Evolutionary conservation across 768 basidiomycete genomes (phyloP).

Genomic region (Tylopilus felleus): DNA sequence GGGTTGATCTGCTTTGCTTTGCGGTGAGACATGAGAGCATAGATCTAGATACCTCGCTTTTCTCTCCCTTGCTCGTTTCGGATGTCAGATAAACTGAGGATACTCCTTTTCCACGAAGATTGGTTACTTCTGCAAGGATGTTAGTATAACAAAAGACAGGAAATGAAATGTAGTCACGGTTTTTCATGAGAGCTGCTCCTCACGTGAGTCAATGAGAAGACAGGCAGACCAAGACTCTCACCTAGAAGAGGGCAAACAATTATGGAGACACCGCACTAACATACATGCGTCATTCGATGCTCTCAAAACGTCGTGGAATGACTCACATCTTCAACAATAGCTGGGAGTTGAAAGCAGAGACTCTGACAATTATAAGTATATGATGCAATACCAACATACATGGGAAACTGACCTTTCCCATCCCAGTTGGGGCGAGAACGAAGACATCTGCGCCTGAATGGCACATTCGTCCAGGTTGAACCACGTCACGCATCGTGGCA

Average conservation of each 20-base stretch:
- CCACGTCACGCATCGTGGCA: neutral
- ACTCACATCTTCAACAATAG: conserved; percentile 57
- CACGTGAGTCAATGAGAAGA: neutral
- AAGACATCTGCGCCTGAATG: conserved; percentile 64
- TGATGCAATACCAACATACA: neutral
- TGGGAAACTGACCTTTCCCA: conserved; percentile 66
- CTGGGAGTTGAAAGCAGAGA: conserved; percentile 83
- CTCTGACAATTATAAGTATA: conserved; percentile 44
- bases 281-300: neutral
- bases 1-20: neutral
- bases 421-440: conserved; percentile 82
- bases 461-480: neutral
- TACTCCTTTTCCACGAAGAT: conserved; percentile 51
- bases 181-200: conserved; percentile 70
- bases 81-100: conserved; percentile 63
- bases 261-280: conserved; percentile 64
- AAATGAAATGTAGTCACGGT: conserved; percentile 48
- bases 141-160: conserved; percentile 1
- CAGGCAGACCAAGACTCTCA: conserved; percentile 27
- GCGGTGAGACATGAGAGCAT: neutral
- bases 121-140: conserved; percentile 54
- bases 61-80: conserved; percentile 55
- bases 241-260: conserved; percentile 77
- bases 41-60: conserved; percentile 45
- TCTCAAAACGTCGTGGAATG: neutral